Base-by-base conservation (phyloP, 345 rosid species). In the Laguncularia racemosa region DNA sequence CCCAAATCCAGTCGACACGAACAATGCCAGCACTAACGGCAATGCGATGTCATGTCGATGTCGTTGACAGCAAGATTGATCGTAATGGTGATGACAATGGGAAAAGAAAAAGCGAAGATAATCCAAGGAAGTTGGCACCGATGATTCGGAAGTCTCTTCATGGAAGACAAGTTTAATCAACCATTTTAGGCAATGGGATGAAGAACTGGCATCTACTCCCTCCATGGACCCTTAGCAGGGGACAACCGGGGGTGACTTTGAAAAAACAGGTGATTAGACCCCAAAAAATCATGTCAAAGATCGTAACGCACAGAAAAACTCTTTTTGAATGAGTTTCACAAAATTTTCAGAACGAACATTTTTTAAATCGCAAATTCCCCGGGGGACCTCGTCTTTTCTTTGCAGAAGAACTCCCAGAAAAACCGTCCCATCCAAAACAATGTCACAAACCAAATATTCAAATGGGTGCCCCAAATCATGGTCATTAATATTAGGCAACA, bases 331-430 rank as follows among this genome's bases (percentile, higher is more conserved):
- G 10, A 28, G 13, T 44, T n/a, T 57, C 13, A 26, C 28, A 20
- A 46, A 64, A 49, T 55, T 70, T 79, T 46, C 79, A 93, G 97
- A 97, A 86, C 33, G 83, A 84, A 38, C 79, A 85, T 61, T 71
- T 95, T 78, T 64, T 95, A 56, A 66, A n/a, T 95, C 6, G 78
- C 95, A 14, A 90, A 95, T 69, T 73, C 90, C n/a, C n/a, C n/a
- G 77, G 99, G 96, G 2, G 97, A 95, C 74, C 97, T 56, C 83
- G 99, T 4, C 99, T 0, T 68, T 95, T 71, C 96, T 95, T 49
- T 84, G 91, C 56, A 81, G 84, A 2, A 80, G 83, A 67, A 84
- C 66, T 59, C 51, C 64, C 67, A 56, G 67, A 82, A 81, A 76
- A 55, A 76, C 78, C 6, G 43, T 79, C 66, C 87, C 99, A 18